These are phyloP conservation scores for Malus asiatica DNA, from an alignment of 306 rosid species.

Conservation along the genomic window DNA sequence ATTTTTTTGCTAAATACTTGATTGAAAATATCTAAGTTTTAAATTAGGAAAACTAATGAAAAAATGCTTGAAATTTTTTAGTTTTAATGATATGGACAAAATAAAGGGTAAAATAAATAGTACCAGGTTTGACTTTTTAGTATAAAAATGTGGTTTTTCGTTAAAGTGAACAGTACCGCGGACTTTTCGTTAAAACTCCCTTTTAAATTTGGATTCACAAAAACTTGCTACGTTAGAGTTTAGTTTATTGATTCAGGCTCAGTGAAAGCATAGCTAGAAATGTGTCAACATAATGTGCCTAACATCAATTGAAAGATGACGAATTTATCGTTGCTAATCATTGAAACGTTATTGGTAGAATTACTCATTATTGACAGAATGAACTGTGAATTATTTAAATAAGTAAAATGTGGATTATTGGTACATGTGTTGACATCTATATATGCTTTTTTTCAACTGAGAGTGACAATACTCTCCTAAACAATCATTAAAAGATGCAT, in stretches of 20 bases:
- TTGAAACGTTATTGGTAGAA: neutral
- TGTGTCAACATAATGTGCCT: neutral
- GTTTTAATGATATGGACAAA: too few species aligned
- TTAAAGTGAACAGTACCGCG: too few species aligned
- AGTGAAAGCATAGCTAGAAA: neutral
- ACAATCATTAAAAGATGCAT: neutral
- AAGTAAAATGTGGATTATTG: neutral
- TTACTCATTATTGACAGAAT: neutral
- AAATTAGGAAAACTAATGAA: neutral
- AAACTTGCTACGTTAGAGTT: neutral
- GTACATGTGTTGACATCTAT: neutral
- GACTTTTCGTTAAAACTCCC: too few species aligned
- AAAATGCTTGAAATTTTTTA: too few species aligned
- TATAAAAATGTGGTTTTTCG: too few species aligned
- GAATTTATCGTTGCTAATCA: neutral
- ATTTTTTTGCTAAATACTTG: neutral
- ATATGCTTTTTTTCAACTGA: neutral
- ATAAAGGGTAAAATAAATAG: too few species aligned
- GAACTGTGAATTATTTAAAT: neutral
- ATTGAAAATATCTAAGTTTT: neutral
- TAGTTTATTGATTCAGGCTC: neutral
- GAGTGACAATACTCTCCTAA: neutral
- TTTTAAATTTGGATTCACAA: neutral
- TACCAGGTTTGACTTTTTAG: too few species aligned
- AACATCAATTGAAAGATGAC: neutral